These are phyloP conservation scores for Fonsecaea nubica DNA, from an alignment of 2,329 filamentous ascomycete genomes.

Conservation along the genomic window DNA sequence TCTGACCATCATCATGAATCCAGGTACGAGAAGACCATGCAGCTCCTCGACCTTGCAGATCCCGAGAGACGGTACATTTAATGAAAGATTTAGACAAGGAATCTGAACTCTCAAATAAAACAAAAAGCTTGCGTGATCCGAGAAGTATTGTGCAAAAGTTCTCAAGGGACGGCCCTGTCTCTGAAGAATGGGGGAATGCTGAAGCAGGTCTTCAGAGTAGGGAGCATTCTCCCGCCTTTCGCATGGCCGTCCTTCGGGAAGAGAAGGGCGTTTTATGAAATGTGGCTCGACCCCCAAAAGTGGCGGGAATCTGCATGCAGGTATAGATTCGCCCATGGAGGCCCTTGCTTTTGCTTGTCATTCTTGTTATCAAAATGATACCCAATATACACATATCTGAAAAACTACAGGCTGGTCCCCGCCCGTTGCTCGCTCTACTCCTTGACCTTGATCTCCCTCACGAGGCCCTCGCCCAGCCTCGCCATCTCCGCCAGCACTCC, in stretches of 20 bases:
- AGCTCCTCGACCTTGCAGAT: constrained; percentile 78
- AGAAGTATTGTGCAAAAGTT: background rate
- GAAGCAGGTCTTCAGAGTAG: background rate
- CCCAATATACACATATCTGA: background rate
- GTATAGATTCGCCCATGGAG: background rate
- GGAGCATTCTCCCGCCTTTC: background rate
- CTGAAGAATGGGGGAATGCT: background rate
- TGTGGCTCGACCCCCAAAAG: background rate
- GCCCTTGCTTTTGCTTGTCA: background rate
- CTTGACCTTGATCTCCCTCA: constrained; percentile 36
- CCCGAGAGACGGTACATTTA: constrained; percentile 79
- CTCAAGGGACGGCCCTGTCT: background rate
- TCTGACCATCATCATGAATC: constrained; percentile 15
- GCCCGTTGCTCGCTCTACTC: background rate
- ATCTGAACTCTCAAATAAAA: background rate
- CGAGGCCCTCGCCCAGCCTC: constrained; percentile 53
- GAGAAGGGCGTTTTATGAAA: background rate
- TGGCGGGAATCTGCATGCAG: background rate
- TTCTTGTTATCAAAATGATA: constrained; percentile 3
- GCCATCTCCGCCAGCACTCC: constrained; percentile 76
- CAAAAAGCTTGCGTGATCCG: background rate
- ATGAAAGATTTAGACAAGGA: background rate
- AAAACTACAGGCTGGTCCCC: background rate
- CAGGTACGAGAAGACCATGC: constrained; percentile 92
- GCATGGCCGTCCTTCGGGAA: background rate